phyloP scores from a whole-genome alignment of 2,329 filamentous ascomycete species.

The Pezicula carpinea region DNA sequence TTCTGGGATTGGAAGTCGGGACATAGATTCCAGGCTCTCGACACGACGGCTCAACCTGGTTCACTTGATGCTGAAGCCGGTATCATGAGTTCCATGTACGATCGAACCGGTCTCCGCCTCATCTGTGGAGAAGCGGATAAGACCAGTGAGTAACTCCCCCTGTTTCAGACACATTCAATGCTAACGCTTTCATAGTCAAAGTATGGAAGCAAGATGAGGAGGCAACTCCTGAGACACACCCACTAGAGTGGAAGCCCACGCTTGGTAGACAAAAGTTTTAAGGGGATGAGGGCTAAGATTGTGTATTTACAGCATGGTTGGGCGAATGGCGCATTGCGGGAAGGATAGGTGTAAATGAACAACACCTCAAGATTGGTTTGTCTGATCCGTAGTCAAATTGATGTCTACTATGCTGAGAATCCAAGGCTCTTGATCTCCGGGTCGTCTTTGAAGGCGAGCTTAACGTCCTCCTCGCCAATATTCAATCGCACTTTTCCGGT shows the following conservation, averaged over 20 bases:
- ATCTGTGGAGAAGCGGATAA: slow-evolving; percentile 97
- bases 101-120: slow-evolving; percentile 79
- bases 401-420: slow-evolving; percentile 17
- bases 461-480: slow-evolving; percentile 87
- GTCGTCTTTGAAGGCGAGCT: slow-evolving; percentile 83
- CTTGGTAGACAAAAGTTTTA: slow-evolving; percentile 73
- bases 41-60: slow-evolving; percentile 90
- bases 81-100: slow-evolving; percentile 91
- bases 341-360: not conserved
- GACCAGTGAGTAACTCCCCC: slow-evolving; percentile 55
- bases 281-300: slow-evolving; percentile 7
- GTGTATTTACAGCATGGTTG: slow-evolving; percentile 13
- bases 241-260: slow-evolving; percentile 85
- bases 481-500: slow-evolving; percentile 82
- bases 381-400: slow-evolving; percentile 3
- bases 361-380: slow-evolving; percentile 1
- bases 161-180: not conserved
- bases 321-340: slow-evolving; percentile 20
- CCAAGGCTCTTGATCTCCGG: slow-evolving; percentile 65
- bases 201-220: slow-evolving; percentile 93
- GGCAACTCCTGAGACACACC: slow-evolving; percentile 87
- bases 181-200: slow-evolving; percentile 58
- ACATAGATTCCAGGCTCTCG: slow-evolving; percentile 81
- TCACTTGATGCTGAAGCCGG: slow-evolving; percentile 91
- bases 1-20: slow-evolving; percentile 99